phyloP scores from a whole-genome alignment of 106 monocot genomes.

The Acorus gramineus region DNA sequence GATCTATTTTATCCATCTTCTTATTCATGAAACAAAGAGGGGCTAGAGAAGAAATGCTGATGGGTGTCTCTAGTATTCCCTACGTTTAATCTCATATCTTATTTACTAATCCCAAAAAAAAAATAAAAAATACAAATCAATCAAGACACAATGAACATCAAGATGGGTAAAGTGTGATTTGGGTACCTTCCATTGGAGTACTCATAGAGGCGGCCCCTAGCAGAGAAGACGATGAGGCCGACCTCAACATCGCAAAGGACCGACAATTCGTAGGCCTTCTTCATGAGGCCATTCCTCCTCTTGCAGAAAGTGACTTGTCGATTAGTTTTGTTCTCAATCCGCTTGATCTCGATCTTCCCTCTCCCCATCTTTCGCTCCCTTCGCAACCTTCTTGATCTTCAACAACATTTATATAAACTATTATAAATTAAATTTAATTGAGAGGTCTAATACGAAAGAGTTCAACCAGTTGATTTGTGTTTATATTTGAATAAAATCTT shows the following conservation, averaged over 20 bases:
- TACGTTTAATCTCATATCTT: too few relatives aligned
- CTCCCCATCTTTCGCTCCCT: conserved; percentile 15
- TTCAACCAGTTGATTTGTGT: too few relatives aligned
- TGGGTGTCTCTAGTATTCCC: too few relatives aligned
- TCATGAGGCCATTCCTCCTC: conserved; percentile 10
- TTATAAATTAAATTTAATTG: too few relatives aligned
- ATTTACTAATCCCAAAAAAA: too few relatives aligned
- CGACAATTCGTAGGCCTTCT: conserved; percentile 13
- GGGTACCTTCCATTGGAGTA: conserved; percentile 6
- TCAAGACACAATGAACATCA: not conserved
- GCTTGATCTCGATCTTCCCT: conserved; percentile 29
- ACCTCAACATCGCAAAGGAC: conserved; percentile 12
- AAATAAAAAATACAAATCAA: not conserved
- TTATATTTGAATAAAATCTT: too few relatives aligned
- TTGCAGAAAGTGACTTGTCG: conserved; percentile 31
- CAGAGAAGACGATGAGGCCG: conserved; percentile 15
- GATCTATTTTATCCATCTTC: too few relatives aligned
- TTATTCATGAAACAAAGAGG: too few relatives aligned
- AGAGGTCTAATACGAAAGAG: too few relatives aligned
- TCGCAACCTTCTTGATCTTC: too few relatives aligned
- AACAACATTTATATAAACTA: too few relatives aligned
- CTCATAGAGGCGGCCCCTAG: conserved; percentile 12
- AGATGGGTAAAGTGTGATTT: not conserved
- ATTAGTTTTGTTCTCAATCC: conserved; percentile 29
- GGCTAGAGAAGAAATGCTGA: too few relatives aligned